Conservation (phyloP, 495 filamentous ascomycete genomes). For the Aspergillus coremiiformis region DNA sequence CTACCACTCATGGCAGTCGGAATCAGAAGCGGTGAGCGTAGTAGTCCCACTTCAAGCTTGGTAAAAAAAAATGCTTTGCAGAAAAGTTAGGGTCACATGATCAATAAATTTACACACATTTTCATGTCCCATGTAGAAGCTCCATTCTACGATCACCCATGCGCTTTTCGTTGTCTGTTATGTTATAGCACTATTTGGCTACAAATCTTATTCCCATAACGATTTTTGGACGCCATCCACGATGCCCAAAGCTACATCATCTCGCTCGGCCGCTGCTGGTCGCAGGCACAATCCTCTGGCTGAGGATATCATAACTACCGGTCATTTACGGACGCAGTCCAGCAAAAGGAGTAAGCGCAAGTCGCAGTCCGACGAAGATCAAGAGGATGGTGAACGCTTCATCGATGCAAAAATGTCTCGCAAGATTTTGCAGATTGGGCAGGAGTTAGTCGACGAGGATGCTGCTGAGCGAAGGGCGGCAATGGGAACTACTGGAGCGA, state of each 20-base stretch:
- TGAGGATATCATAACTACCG: conserved; percentile 60
- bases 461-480: conserved; percentile 39
- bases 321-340: conserved; percentile 49
- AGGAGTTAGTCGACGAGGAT: conserved; percentile 74
- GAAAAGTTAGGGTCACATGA: conserved; percentile 34
- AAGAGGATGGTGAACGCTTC: conserved; percentile 58
- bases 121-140: conserved; percentile 5
- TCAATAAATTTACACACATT: conserved; percentile 36
- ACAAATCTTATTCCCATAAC: background rate
- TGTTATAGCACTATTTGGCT: background rate
- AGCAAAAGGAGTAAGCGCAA: conserved; percentile 51
- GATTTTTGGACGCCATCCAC: conserved; percentile 4
- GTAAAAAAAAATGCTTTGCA: conserved; percentile 13
- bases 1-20: background rate
- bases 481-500: conserved; percentile 18
- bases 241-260: conserved; percentile 41
- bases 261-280: conserved; percentile 32
- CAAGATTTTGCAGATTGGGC: conserved; percentile 81
- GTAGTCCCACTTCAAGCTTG: conserved; percentile 1
- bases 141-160: background rate
- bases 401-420: conserved; percentile 80
- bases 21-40: conserved; percentile 21
- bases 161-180: background rate
- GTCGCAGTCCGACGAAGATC: conserved; percentile 44
- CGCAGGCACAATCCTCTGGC: conserved; percentile 65